Evolutionary conservation across 768 basidiomycete species (phyloP), one percentile per base, ranked within the genome.

Genomic region (Harrya chromipes): DNA sequence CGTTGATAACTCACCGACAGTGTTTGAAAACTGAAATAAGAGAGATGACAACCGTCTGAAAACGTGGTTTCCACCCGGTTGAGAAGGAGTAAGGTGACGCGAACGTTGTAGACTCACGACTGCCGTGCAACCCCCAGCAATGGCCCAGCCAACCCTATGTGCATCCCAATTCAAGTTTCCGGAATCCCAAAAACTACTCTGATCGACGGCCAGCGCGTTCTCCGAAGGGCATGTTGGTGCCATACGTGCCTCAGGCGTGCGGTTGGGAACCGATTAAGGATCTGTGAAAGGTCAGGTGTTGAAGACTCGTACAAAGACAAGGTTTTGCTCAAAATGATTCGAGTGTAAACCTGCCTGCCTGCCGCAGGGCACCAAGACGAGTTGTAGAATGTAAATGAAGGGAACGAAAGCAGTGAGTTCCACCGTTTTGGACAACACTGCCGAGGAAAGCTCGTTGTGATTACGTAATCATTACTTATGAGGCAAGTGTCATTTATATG

Each of bases 91-190:
- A 19, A 29, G 8, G 7, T 13, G 23, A n/a, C 21, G 20, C 12
- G 51, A 35, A 43, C 21, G 17, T 46, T 47, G 13, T 11, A 8
- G 19, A 72, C 81, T 47, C 56, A 87, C 85, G 27, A 80, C 36
- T 35, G 67, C 63, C 3, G 87, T 69, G 57, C 81, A 84, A 14
- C 71, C 76, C 23, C 87, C 87, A 14, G 85, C 78, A 47, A 89
- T 73, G 10, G 83, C 74, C 87, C 87, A 89, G 43, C 87, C 87
- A 63, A 87, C 82, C 56, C 80, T 72, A 68, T 84, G 83, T 13
- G 68, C 57, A 53, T 80, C 76, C 84, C 83, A 86, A 58, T 83
- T 71, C 19, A 77, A 43, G 11, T 76, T 74, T 33, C 74, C 70
- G 0, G 71, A 55, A 58, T 70, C 69, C 86, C 85, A 88, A 62